Base-by-base conservation (phyloP, 305 asterid species). In the Ilex paraguariensis region DNA sequence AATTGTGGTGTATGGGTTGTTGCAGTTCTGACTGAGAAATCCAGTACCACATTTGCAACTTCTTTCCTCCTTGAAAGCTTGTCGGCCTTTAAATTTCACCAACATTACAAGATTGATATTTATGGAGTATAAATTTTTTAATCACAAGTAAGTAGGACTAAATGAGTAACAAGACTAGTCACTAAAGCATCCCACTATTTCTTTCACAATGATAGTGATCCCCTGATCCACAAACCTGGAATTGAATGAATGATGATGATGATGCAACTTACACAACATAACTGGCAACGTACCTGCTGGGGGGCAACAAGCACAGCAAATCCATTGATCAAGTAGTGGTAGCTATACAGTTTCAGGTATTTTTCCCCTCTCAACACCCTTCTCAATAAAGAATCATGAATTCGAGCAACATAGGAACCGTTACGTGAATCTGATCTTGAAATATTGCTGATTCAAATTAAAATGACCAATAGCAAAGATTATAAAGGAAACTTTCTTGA, bases 1-100 rank as follows among this genome's bases (percentile, higher is more conserved):
- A 92, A 92, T 73, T 90, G 87, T 4, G 98, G 98, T 46, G 98
- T 92, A 69, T 92, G 95, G 10, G 98, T 92, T 39, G 97, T 92
- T 49, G 90, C 96, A 10, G 94, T 85, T 74, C 93, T 79, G 2
- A 90, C 90, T 2, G 97, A 77, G 88, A 75, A 92, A 78, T 92
- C 98, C 77, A 86, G 67, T 3, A 75, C 87, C 71, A 92, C 95
- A 66, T 85, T 86, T 42, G 84, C 82, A 68, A 92, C 95, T 73
- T 86, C 99, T 58, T 69, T 71, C 72, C 96, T 86, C 67, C 72
- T 77, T 16, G 86, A 82, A 28, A 94, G 88, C 84, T 79, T 86
- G 52, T 72, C 78, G 33, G 96, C 99, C 99, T 94, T 81, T 64
- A 72, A 71, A 73, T 58, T 42, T 54, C 74, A 78, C 62, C 60